Percentiles rank a stretch among this genome's conserved stretches.
These are phyloP conservation scores for Fusarium temperatum DNA, from an alignment of 2,329 filamentous ascomycete species.

Conservation along the genomic window DNA sequence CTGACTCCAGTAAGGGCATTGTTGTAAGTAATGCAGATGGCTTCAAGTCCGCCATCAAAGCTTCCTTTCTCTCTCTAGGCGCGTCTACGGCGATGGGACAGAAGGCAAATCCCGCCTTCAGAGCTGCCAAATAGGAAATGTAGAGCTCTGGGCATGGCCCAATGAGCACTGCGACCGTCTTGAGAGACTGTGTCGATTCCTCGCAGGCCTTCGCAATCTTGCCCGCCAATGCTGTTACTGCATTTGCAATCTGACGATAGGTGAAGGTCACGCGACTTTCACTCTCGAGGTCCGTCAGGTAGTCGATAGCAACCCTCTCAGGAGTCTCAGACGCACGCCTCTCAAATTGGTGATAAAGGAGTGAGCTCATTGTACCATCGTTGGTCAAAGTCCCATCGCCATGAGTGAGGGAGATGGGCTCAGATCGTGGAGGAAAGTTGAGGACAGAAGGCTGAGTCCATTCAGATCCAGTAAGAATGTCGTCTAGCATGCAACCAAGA, in stretches of 20 bases:
- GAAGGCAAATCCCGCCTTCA: conserved; percentile 11
- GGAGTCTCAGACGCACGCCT: neutral
- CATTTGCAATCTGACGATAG: neutral
- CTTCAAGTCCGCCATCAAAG: conserved; percentile 1
- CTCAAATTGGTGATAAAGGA: conserved; percentile 14
- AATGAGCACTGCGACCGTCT: neutral
- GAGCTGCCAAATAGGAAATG: conserved; percentile 7
- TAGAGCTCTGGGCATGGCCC: conserved; percentile 19
- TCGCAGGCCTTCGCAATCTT: neutral
- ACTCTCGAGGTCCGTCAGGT: neutral
- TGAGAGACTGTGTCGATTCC: neutral
- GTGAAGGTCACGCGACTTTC: neutral
- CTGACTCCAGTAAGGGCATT: fast-evolving
- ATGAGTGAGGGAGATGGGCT: neutral
- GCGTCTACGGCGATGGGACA: conserved; percentile 8
- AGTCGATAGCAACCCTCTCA: neutral
- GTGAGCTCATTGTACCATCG: neutral
- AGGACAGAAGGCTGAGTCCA: conserved; percentile 12
- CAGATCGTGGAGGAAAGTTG: conserved; percentile 7
- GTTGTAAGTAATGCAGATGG: neutral
- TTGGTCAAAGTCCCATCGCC: neutral
- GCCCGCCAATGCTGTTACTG: neutral
- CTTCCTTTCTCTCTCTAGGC: neutral
- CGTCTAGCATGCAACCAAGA: neutral
- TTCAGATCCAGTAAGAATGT: neutral